Conservation (phyloP, 768 basidiomycete genomes). For the Auriscalpium microsporum region DNA sequence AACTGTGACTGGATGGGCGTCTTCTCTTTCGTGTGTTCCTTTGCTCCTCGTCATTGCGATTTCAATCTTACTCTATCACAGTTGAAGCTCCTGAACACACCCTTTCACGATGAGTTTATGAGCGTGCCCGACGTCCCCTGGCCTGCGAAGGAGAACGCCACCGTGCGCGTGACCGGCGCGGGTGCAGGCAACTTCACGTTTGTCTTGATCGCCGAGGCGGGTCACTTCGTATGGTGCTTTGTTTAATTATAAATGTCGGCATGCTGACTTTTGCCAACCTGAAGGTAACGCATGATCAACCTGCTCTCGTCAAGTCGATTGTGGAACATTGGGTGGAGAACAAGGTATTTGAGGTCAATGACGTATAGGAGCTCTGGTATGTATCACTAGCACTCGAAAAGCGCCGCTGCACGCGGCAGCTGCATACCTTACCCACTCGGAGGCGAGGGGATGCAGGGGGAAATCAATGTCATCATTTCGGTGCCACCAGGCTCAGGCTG, state of each 20-base stretch:
- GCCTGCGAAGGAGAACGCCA: slow-evolving; percentile 16
- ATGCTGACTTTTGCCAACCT: slow-evolving; percentile 14
- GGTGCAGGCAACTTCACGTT: slow-evolving; percentile 29
- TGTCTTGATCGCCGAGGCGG: slow-evolving; percentile 23
- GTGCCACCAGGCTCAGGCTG: too few relatives aligned
- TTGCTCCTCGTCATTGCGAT: background rate
- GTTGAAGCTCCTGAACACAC: background rate
- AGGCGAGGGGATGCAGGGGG: too few relatives aligned
- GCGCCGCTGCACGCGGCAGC: too few relatives aligned
- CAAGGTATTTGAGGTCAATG: background rate
- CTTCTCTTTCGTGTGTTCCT: background rate
- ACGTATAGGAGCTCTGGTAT: too few relatives aligned
- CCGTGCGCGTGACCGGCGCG: slow-evolving; percentile 21
- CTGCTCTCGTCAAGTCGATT: slow-evolving; percentile 18
- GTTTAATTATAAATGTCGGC: too few relatives aligned
- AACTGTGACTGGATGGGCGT: background rate
- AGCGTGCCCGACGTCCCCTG: slow-evolving; percentile 22
- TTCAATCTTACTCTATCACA: background rate
- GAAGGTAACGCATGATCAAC: slow-evolving; percentile 20
- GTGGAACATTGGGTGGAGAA: slow-evolving; percentile 20
- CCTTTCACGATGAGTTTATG: slow-evolving; percentile 22
- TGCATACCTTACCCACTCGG: too few relatives aligned
- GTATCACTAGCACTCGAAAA: too few relatives aligned
- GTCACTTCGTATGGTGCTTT: slow-evolving; percentile 16
- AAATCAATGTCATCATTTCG: too few relatives aligned